Evolutionary conservation across 2,329 filamentous ascomycete species (phyloP).

Genomic region (Helotiales sp.): DNA sequence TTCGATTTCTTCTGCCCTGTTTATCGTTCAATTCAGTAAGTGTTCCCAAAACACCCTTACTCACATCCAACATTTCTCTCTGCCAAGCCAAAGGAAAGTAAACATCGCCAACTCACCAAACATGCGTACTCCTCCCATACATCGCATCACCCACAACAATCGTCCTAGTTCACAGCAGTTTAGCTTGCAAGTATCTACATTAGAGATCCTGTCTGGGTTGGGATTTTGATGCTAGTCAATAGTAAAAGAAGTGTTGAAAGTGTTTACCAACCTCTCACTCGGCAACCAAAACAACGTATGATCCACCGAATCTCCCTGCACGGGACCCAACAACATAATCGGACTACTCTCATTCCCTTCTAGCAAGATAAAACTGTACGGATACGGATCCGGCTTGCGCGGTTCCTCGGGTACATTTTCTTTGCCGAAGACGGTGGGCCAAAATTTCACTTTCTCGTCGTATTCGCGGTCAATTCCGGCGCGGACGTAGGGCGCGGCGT

Average conservation of each 20-base stretch:
- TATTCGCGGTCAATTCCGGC: constrained; percentile 14
- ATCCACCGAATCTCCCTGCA: constrained; percentile 18
- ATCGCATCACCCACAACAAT: constrained; percentile 13
- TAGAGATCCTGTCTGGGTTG: too few relatives aligned
- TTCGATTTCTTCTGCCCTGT: constrained; percentile 18
- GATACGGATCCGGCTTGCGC: constrained; percentile 15
- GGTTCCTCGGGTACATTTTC: constrained; percentile 1
- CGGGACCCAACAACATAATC: constrained; percentile 14
- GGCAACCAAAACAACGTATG: constrained; percentile 17
- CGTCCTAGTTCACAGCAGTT: too few relatives aligned
- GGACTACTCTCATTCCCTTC: constrained; percentile 13
- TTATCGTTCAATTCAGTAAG: background rate
- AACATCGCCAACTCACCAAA: background rate
- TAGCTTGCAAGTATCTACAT: too few relatives aligned
- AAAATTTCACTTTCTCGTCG: constrained; percentile 17
- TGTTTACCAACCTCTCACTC: too few relatives aligned
- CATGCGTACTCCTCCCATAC: constrained; percentile 17
- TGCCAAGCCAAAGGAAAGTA: too few relatives aligned
- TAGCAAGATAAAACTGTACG: constrained; percentile 8
- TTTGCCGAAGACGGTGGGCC: constrained; percentile 4
- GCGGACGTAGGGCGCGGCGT: constrained; percentile 15
- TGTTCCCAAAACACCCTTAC: background rate
- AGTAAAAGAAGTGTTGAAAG: too few relatives aligned
- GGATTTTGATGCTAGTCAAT: too few relatives aligned
- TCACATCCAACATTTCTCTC: background rate